Percentiles rank a stretch among this genome's conserved stretches.
These are phyloP conservation scores for Starmerella khaoyaiensis DNA, from an alignment of 805 yeast species.

Conservation along the genomic window DNA sequence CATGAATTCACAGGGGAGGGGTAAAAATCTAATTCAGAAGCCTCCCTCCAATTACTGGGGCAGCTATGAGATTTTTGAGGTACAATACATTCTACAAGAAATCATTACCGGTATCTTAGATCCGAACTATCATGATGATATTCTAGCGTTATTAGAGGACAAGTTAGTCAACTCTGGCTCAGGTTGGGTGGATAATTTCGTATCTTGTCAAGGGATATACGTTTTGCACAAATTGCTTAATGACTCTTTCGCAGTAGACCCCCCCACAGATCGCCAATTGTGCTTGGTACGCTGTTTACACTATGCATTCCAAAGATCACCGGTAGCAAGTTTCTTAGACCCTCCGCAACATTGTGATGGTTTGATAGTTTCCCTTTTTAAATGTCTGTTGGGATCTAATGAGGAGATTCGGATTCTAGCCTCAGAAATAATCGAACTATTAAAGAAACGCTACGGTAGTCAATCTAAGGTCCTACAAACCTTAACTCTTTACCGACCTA, in stretches of 20 bases:
- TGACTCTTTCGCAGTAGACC: constrained; percentile 1
- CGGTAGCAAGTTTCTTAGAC: no score
- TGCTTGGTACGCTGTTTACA: constrained; percentile 3
- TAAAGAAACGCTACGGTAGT: constrained; percentile 1
- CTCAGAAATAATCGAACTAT: background rate
- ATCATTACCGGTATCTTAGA: background rate
- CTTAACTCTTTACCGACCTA: background rate
- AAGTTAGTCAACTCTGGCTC: background rate
- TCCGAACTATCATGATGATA: background rate
- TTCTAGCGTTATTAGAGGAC: background rate
- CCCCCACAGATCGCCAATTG: constrained; percentile 2
- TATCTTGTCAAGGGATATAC: constrained; percentile 5
- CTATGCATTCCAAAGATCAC: background rate
- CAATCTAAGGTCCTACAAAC: constrained; percentile 4
- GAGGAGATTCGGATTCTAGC: constrained; percentile 1
- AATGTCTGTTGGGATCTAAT: background rate
- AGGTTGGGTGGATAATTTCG: constrained; percentile 11
- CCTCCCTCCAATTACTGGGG: constrained; percentile 6
- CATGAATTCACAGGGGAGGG: no score
- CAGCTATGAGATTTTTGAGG: constrained; percentile 10
- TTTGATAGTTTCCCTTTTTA: no score
- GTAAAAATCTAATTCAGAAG: background rate
- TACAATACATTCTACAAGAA: constrained; percentile 4
- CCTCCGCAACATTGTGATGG: no score
- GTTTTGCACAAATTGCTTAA: constrained; percentile 8